Percentiles rank a stretch among this genome's conserved stretches.
Conservation (phyloP, 495 filamentous ascomycete genomes). For the Trichocladium uniseriatum region DNA sequence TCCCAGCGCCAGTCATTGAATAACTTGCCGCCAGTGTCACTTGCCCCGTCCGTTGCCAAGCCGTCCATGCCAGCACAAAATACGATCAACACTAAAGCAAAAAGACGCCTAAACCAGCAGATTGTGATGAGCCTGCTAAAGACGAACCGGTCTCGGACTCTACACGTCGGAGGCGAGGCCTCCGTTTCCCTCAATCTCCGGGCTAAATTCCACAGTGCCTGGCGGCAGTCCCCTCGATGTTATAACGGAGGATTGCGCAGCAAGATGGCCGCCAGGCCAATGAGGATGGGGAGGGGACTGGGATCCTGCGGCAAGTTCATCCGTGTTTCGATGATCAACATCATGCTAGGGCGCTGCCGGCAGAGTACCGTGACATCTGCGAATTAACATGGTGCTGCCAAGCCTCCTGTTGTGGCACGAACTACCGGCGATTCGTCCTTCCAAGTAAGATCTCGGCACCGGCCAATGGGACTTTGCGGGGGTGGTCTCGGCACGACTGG, state of each 20-base stretch:
- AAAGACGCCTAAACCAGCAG: too few species aligned
- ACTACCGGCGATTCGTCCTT: conserved; percentile 16
- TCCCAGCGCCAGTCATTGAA: too few species aligned
- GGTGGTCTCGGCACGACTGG: not conserved
- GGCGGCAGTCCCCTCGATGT: too few species aligned
- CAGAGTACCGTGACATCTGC: not conserved
- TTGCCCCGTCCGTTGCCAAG: too few species aligned
- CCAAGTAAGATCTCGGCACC: not conserved
- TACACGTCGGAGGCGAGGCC: conserved; percentile 15
- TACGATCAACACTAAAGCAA: too few species aligned
- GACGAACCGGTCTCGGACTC: too few species aligned
- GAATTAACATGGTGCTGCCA: not conserved
- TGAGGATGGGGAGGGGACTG: not conserved
- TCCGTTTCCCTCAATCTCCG: conserved; percentile 19
- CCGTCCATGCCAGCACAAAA: too few species aligned
- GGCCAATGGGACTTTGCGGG: conserved; percentile 11
- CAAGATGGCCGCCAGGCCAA: not conserved
- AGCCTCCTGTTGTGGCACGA: not conserved
- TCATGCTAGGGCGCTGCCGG: conserved; percentile 1
- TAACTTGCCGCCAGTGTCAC: too few species aligned
- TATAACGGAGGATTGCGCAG: not conserved
- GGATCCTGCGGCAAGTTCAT: conserved; percentile 11
- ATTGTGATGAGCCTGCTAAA: too few species aligned
- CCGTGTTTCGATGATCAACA: conserved; percentile 4
- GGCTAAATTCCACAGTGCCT: conserved; percentile 18